A percentile compares a stretch with the other conserved stretches of the same genome.
Evolutionary conservation across 495 filamentous ascomycete species (phyloP).

Genomic region (Daldinia grandis): DNA sequence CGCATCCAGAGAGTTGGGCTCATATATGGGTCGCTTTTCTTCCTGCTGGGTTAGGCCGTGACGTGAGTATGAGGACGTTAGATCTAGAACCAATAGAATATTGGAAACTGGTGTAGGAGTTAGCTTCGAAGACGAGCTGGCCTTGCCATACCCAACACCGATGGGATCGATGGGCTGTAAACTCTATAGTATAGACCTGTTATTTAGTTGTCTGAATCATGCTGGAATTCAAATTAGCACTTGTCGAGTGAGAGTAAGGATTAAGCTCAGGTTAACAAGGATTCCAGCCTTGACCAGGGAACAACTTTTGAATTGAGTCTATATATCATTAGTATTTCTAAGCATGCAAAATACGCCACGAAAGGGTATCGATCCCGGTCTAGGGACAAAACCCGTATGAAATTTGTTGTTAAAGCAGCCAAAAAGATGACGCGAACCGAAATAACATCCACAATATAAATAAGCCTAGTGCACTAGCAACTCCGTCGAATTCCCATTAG

Average conservation of each 20-base stretch:
- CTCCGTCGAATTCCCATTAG: constrained; percentile 17
- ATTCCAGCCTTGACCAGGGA: constrained; percentile 13
- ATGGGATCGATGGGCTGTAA: neutral
- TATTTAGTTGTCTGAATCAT: constrained; percentile 12
- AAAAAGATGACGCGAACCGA: constrained; percentile 15
- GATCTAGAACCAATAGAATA: neutral
- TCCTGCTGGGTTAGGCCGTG: neutral
- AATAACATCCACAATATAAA: constrained; percentile 23
- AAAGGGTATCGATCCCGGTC: constrained; percentile 39
- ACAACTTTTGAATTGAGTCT: constrained; percentile 36
- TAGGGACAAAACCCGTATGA: constrained; percentile 24
- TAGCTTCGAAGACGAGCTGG: constrained; percentile 3
- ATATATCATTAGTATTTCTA: constrained; percentile 38
- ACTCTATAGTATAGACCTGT: constrained; percentile 2
- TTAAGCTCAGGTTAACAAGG: neutral
- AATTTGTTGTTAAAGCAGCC: constrained; percentile 21
- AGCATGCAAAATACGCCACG: constrained; percentile 31
- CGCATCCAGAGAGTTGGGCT: constrained; percentile 21
- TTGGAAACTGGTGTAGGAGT: neutral
- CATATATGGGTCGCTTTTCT: neutral
- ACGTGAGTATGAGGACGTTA: constrained; percentile 10
- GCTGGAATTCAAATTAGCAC: constrained; percentile 4
- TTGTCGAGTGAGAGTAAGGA: constrained; percentile 11
- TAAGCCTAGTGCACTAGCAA: constrained; percentile 19
- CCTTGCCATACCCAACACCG: neutral